Percentiles rank a stretch among this genome's conserved stretches.
phyloP scores from a whole-genome alignment of 2,329 filamentous ascomycete species.

The Lachnellula cervina region DNA sequence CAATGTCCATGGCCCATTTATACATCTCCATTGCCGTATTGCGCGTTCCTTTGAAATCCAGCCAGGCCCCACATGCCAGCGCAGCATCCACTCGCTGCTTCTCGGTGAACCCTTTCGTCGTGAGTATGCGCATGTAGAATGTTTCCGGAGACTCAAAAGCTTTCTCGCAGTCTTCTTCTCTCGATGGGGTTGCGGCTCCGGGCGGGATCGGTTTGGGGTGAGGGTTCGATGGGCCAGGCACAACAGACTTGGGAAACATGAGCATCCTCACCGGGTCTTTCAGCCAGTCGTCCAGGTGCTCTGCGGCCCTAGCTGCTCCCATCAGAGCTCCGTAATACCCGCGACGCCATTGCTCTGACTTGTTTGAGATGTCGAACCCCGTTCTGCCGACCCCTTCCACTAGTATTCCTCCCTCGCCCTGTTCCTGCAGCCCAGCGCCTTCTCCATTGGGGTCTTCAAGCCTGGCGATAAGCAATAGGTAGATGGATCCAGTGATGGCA shows the following conservation, averaged over 20 bases:
- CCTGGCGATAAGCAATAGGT: conserved; percentile 55
- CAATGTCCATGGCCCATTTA: conserved; percentile 70
- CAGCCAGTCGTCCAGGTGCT: conserved; percentile 77
- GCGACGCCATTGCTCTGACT: conserved; percentile 77
- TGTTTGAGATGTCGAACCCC: conserved; percentile 38
- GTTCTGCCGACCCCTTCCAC: conserved; percentile 51
- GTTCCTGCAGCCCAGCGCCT: conserved; percentile 54
- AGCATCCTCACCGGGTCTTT: conserved; percentile 60
- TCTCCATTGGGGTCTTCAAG: conserved; percentile 67
- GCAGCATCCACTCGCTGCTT: conserved; percentile 77
- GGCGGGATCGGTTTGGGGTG: conserved; percentile 67
- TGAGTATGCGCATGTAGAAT: conserved; percentile 78
- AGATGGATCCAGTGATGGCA: conserved; percentile 58
- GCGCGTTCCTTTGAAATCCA: conserved; percentile 67
- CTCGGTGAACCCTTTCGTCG: conserved; percentile 72
- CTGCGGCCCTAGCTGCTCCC: conserved; percentile 68
- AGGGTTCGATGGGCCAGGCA: conserved; percentile 81
- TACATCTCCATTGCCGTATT: conserved; percentile 69
- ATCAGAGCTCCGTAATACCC: conserved; percentile 84
- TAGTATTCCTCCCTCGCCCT: conserved; percentile 48
- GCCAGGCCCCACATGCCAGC: conserved; percentile 77
- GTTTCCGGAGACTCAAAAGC: conserved; percentile 67
- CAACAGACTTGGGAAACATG: conserved; percentile 66
- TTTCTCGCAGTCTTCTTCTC: conserved; percentile 68
- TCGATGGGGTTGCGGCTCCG: conserved; percentile 57